Evolutionary conservation across 2,329 filamentous ascomycete species (phyloP), one percentile per base, ranked within the genome.

Genomic region (Sclerotinia sclerotiorum): DNA sequence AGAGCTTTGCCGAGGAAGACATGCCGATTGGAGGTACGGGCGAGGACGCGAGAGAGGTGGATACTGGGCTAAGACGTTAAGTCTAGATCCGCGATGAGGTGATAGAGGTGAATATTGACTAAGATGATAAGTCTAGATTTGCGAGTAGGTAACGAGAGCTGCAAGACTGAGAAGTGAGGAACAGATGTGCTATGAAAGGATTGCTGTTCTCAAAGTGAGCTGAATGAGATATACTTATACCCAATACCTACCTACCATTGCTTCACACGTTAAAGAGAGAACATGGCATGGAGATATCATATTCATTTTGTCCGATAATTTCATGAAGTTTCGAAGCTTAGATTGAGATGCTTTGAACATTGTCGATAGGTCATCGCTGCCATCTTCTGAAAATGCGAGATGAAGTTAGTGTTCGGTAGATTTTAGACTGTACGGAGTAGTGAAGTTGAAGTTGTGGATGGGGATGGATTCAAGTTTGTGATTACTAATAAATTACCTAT

Each of bases 151-250:
- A 42, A 42, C 11, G 11, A 13, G 39, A 39, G 8, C 39, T 39
- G 21, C 29, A n/a, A 56, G 19, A 15, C 8, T n/a, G 32, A 35
- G 46, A 10, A 1, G 21, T 21, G 21, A 51, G 46, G 19, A 62
- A 35, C 21, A 61, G 29, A 51, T 49, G 29, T 24, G 58, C 21
- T 35, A 35, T 13, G 21, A 61, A 29, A 21, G 35, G 21, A 62
- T 51, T 24, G 19, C 15, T 5, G 6, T 39, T 32, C 46, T 62
- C 58, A 35, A 35, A 10, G 46, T 17, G 29, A 24, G 58, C 58
- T 17, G 35, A 24, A 39, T 24, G 58, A 51, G 49, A 61, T 11
- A 62, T 62, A 62, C 58, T 62, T 62, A 62, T 62, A 62, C 58
- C 29, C 7, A 13, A 51, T 39, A n/a, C 27, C 15, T 49, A 24